A percentile compares a stretch with the other conserved stretches of the same genome.
Evolutionary conservation across 352 stramenopile species (phyloP).

Genomic region (Phytophthora chlamydospora): DNA sequence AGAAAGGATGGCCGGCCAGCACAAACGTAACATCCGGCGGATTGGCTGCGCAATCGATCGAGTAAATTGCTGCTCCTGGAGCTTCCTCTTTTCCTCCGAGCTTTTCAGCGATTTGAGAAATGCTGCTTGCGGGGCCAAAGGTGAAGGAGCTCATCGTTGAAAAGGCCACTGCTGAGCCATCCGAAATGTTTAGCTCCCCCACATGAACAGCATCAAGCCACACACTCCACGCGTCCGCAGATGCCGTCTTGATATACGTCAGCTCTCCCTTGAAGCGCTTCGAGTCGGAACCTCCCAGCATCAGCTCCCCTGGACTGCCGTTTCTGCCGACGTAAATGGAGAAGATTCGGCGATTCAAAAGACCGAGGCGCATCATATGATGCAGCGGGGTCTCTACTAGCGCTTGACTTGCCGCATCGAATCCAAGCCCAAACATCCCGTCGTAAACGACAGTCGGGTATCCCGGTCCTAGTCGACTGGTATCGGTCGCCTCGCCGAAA

Average conservation of each 20-base stretch:
- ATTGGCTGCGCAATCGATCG: constrained; percentile 86
- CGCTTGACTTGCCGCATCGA: constrained; percentile 88
- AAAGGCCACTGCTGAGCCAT: constrained; percentile 85
- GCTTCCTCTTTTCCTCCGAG: constrained; percentile 75
- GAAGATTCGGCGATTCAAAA: constrained; percentile 88
- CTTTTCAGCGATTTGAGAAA: constrained; percentile 74
- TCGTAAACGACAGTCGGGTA: constrained; percentile 95
- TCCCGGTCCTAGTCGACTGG: constrained; percentile 89
- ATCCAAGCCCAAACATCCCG: constrained; percentile 94
- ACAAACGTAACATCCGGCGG: constrained; percentile 89
- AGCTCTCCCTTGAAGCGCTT: constrained; percentile 93
- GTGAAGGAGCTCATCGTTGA: constrained; percentile 89
- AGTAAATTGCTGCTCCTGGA: constrained; percentile 90
- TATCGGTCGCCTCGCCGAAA: constrained; percentile 91
- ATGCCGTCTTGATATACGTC: constrained; percentile 66
- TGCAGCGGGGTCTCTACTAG: constrained; percentile 90
- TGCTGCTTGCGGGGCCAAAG: constrained; percentile 76
- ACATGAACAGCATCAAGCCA: constrained; percentile 57
- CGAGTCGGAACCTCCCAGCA: constrained; percentile 62
- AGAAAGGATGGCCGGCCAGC: constrained; percentile 88
- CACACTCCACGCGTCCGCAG: constrained; percentile 44
- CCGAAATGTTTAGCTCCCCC: constrained; percentile 39
- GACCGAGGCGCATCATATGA: constrained; percentile 85
- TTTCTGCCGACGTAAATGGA: constrained; percentile 92
- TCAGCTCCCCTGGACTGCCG: constrained; percentile 50